Evolutionary conservation across 2,329 filamentous ascomycete genomes (phyloP).

Genomic region (Colletotrichum sidae): DNA sequence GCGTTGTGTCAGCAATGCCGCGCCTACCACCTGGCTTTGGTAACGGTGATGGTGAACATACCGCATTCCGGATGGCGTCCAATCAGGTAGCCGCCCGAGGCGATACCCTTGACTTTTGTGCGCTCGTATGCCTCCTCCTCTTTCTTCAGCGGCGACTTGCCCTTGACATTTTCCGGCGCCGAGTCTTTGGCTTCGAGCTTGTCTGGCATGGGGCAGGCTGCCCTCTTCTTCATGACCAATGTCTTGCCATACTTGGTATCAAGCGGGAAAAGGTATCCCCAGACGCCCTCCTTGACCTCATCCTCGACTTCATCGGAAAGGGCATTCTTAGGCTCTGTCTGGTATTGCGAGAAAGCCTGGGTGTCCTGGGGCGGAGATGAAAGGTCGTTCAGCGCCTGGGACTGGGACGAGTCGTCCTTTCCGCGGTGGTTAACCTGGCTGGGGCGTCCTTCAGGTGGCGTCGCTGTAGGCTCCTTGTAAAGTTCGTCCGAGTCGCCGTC

Average conservation of each 20-base stretch:
- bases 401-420: slow-evolving; percentile 60
- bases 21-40: not conserved
- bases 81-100: slow-evolving; percentile 88
- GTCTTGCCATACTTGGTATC: slow-evolving; percentile 77
- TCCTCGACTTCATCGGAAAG: slow-evolving; percentile 87
- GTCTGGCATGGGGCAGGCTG: slow-evolving; percentile 73
- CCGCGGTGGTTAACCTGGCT: slow-evolving; percentile 66
- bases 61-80: slow-evolving; percentile 94
- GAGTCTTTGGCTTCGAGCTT: slow-evolving; percentile 53
- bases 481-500: slow-evolving; percentile 54
- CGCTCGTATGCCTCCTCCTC: slow-evolving; percentile 72
- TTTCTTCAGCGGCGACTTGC: slow-evolving; percentile 60
- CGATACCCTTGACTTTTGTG: slow-evolving; percentile 69
- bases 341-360: slow-evolving; percentile 76
- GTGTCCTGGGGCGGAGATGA: slow-evolving; percentile 74
- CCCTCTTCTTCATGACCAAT: slow-evolving; percentile 78
- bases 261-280: slow-evolving; percentile 93
- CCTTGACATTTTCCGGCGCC: slow-evolving; percentile 51
- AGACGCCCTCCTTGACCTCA: slow-evolving; percentile 86
- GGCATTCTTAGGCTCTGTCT: slow-evolving; percentile 74
- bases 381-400: slow-evolving; percentile 50
- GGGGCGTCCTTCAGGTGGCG: slow-evolving; percentile 71
- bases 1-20: slow-evolving; percentile 32
- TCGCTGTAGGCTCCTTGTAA: slow-evolving; percentile 77
- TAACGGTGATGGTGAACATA: slow-evolving; percentile 57